phyloP scores from a whole-genome alignment of 106 monocot species.

The Chionographis japonica region DNA sequence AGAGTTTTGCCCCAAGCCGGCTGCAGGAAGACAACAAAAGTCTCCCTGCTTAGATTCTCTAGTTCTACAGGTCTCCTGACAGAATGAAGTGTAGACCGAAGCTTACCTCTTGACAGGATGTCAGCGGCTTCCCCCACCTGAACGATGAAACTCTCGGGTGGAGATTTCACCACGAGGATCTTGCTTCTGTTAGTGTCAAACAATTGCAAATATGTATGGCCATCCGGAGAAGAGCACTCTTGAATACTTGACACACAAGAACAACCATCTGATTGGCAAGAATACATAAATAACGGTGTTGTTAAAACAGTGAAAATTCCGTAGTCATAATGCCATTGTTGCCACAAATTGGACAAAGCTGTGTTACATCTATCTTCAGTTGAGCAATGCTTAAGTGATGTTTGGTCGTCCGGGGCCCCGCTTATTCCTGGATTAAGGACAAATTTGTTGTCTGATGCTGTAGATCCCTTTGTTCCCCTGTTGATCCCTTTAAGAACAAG shows the following conservation, averaged over 20 bases:
- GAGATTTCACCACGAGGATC: slow-evolving; percentile 50
- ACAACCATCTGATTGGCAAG: slow-evolving; percentile 15
- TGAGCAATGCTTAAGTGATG: background rate
- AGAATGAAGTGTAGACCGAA: slow-evolving; percentile 78
- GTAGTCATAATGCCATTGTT: slow-evolving; percentile 98
- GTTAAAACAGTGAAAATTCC: slow-evolving; percentile 90
- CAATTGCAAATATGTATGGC: slow-evolving; percentile 71
- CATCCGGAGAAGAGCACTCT: slow-evolving; percentile 41
- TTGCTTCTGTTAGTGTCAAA: slow-evolving; percentile 43
- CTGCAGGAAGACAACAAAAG: slow-evolving; percentile 90
- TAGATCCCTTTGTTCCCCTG: slow-evolving; percentile 26
- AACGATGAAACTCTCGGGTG: slow-evolving; percentile 74
- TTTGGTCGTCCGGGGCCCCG: background rate
- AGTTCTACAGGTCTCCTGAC: slow-evolving; percentile 48
- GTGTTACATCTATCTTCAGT: slow-evolving; percentile 4
- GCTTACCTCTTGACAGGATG: slow-evolving; percentile 66
- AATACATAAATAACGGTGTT: slow-evolving; percentile 61
- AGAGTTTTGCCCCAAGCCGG: slow-evolving; percentile 77
- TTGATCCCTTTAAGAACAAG: slow-evolving; percentile 36
- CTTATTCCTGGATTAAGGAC: background rate
- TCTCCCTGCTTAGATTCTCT: slow-evolving; percentile 64
- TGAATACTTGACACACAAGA: slow-evolving; percentile 8
- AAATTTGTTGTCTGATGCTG: background rate
- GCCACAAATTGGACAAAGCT: slow-evolving; percentile 58
- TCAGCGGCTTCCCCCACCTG: slow-evolving; percentile 89